Evolutionary conservation across 2,329 filamentous ascomycete species (phyloP).

Genomic region (Penicillium sp.): DNA sequence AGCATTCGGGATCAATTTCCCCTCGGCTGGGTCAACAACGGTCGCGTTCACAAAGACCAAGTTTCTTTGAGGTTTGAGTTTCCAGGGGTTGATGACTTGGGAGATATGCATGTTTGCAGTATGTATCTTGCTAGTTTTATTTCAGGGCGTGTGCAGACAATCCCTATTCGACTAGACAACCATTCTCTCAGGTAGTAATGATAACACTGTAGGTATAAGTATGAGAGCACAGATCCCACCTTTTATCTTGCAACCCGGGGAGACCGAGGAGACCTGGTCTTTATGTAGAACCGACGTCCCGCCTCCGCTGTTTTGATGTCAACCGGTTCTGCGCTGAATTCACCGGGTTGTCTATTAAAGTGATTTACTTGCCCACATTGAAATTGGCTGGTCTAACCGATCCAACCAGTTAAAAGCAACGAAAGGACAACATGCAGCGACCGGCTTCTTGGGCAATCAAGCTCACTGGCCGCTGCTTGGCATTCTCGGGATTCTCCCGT

Average conservation of each 20-base stretch:
- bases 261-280: neutral
- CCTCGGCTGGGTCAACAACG: conserved; percentile 17
- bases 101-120: conserved; percentile 14
- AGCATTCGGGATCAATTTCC: conserved; percentile 12
- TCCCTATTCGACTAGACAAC: neutral
- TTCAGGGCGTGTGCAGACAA: neutral
- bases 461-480: neutral
- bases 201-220: neutral
- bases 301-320: neutral
- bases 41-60: conserved; percentile 14
- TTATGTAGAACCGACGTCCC: neutral
- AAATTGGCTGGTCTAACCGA: neutral
- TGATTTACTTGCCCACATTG: neutral
- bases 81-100: conserved; percentile 18
- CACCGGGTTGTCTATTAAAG: neutral
- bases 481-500: neutral
- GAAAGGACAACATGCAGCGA: neutral
- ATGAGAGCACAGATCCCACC: neutral
- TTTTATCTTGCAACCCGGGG: neutral
- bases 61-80: conserved; percentile 7
- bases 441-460: conserved; percentile 8
- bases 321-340: neutral
- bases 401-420: neutral
- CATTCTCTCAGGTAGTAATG: neutral
- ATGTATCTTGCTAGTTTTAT: neutral